These are phyloP conservation scores for Termitomyces sp. DNA, from an alignment of 768 basidiomycete species.

Conservation along the genomic window DNA sequence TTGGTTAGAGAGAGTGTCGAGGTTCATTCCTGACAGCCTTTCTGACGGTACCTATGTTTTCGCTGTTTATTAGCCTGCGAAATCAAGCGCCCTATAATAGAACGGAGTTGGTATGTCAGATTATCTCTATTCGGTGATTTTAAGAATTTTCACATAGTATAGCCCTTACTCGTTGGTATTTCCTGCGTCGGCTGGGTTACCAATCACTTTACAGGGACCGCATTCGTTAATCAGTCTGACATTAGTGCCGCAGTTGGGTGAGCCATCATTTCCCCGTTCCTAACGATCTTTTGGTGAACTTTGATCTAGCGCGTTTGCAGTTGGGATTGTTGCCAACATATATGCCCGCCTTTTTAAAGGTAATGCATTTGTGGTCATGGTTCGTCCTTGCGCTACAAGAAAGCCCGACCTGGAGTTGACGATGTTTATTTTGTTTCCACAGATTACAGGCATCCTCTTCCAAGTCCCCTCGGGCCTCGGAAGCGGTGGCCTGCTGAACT, in stretches of 20 bases:
- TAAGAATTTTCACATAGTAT: background rate
- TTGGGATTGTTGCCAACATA: constrained; percentile 73
- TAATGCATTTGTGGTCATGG: constrained; percentile 80
- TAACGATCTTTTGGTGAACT: background rate
- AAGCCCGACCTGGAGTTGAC: background rate
- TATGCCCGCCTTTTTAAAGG: constrained; percentile 71
- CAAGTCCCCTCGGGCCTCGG: constrained; percentile 81
- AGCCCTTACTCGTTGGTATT: constrained; percentile 34
- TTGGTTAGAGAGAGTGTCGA: background rate
- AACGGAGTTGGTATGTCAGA: constrained; percentile 42
- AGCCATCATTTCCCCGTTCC: constrained; percentile 5
- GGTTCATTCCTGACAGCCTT: constrained; percentile 38
- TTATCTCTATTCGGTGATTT: background rate
- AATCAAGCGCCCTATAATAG: constrained; percentile 55
- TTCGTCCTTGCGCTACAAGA: constrained; percentile 22
- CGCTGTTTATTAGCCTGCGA: constrained; percentile 59
- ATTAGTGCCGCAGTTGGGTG: constrained; percentile 74
- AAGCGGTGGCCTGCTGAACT: constrained; percentile 73
- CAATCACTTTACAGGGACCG: constrained; percentile 62
- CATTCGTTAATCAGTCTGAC: constrained; percentile 65
- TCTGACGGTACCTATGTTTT: constrained; percentile 65
- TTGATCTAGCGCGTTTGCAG: constrained; percentile 61
- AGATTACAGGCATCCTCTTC: constrained; percentile 77
- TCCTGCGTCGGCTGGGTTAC: constrained; percentile 71
- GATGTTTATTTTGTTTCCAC: background rate